Base-by-base conservation (phyloP, 768 basidiomycete species). In the Pholiota conissans region DNA sequence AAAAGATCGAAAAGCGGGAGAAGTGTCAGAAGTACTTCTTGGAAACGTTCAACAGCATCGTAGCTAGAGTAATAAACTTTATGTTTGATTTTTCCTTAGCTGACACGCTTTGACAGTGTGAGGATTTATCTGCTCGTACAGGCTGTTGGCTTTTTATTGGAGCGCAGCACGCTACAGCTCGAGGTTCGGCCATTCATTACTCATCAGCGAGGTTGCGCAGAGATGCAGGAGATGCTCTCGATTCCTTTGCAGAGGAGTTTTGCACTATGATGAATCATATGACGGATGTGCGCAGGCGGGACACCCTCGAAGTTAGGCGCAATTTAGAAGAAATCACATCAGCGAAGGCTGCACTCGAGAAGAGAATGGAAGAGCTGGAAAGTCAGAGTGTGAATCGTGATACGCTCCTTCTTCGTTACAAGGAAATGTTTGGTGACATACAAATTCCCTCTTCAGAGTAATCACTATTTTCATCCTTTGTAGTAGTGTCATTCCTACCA, bases 121-220 rank as follows among this genome's bases (percentile, higher is more conserved):
- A 49, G 29, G 48, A 49, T n/a, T n/a, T 49, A 18, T 27, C 48
- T 27, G 48, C 28, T 28, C 48, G 27, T 24, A 49, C 48, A n/a
- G 48, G 48, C 3, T 49, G 48, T 27, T 49, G 48, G 48, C 48
- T 49, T 7, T 49, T 49, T 30, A n/a, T 49, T 6, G 48, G 48
- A 6, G 48, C 48, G 14, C 48, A 49, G 18, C 24, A 49, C 24
- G 9, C 48, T 3, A 49, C 48, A 10, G 24, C 48, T 14, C 24
- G 48, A 13, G 26, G 24, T n/a, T 9, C 48, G 1, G 26, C 48
- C 10, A 11, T 49, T 8, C 48, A 49, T 49, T 49, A 24, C 18
- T 14, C 48, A 13, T 49, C 48, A 1, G 26, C 26, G 48, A 35
- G 34, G 34, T 16, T 35, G 10, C 34, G 34, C 34, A 35, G 34